These are phyloP conservation scores for Clonostachys byssicola DNA, from an alignment of 2,329 filamentous ascomycete genomes.

Conservation along the genomic window DNA sequence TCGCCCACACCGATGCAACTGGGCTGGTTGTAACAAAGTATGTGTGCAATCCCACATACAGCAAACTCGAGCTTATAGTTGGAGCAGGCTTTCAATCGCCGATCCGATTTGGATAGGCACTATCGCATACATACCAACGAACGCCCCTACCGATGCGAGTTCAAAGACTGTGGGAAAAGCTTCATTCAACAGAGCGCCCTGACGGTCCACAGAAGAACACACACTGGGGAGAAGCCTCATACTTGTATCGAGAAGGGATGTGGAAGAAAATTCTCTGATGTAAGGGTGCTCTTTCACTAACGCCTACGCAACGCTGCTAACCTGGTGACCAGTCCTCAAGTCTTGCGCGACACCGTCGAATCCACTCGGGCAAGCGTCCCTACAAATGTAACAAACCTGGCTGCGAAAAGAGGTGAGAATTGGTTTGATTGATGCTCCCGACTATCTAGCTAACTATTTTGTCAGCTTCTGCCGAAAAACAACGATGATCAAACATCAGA, in stretches of 20 bases:
- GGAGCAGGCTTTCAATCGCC: slow-evolving; percentile 64
- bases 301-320: neutral
- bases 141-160: slow-evolving; percentile 59
- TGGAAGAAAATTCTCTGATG: slow-evolving; percentile 67
- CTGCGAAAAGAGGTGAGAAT: slow-evolving; percentile 54
- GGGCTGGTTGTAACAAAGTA: slow-evolving; percentile 60
- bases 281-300: slow-evolving; percentile 28
- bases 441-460: neutral
- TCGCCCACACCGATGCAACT: slow-evolving; percentile 61
- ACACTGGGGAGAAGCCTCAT: slow-evolving; percentile 70
- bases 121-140: slow-evolving; percentile 71
- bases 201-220: slow-evolving; percentile 67
- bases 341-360: slow-evolving; percentile 60
- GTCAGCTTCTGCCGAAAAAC: slow-evolving; percentile 67
- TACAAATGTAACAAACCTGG: slow-evolving; percentile 59
- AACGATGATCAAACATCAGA: slow-evolving; percentile 66
- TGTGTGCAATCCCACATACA: slow-evolving; percentile 9
- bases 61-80: neutral
- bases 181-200: slow-evolving; percentile 69
- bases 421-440: neutral
- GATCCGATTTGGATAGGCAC: slow-evolving; percentile 67
- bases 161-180: slow-evolving; percentile 61
- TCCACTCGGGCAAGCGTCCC: slow-evolving; percentile 64
- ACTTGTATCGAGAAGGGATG: slow-evolving; percentile 62
- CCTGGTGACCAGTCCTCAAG: slow-evolving; percentile 50